These are phyloP conservation scores for Linnemannia schmuckeri DNA, from an alignment of 192 early-diverging fungal species.

Conservation along the genomic window DNA sequence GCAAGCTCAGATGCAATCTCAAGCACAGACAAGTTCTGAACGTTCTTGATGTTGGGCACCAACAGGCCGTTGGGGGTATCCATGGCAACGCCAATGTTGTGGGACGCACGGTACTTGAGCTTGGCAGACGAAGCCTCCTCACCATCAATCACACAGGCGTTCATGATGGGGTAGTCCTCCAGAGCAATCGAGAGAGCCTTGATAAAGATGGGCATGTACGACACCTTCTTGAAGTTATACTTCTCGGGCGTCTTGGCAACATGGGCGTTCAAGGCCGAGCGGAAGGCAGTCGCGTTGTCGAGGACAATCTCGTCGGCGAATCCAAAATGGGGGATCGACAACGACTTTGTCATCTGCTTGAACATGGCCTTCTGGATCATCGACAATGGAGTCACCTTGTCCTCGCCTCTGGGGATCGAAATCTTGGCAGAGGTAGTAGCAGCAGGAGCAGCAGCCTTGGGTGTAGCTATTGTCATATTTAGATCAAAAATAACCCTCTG, in stretches of 20 bases:
- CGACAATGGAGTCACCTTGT: slow-evolving; percentile 76
- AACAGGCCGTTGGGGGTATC: slow-evolving; percentile 95
- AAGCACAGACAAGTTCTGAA: slow-evolving; percentile 86
- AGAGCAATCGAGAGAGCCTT: slow-evolving; percentile 90
- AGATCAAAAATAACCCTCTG: neutral
- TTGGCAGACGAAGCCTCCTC: slow-evolving; percentile 62
- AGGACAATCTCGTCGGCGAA: slow-evolving; percentile 92
- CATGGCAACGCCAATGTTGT: slow-evolving; percentile 98
- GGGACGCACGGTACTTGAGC: slow-evolving; percentile 80
- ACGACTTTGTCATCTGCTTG: slow-evolving; percentile 93
- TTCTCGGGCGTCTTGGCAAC: slow-evolving; percentile 63
- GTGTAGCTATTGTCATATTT: slow-evolving; percentile 18
- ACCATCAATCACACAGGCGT: slow-evolving; percentile 72
- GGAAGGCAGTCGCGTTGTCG: slow-evolving; percentile 74
- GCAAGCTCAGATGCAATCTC: slow-evolving; percentile 91
- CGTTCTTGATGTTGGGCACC: slow-evolving; percentile 96
- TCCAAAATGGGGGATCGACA: slow-evolving; percentile 94
- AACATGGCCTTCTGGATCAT: slow-evolving; percentile 97
- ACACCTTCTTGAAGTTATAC: slow-evolving; percentile 78
- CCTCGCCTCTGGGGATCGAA: slow-evolving; percentile 58
- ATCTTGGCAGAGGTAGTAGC: slow-evolving; percentile 35
- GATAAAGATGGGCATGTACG: slow-evolving; percentile 96
- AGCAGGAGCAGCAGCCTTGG: slow-evolving; percentile 41
- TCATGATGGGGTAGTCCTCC: slow-evolving; percentile 87
- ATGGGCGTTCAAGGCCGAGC: slow-evolving; percentile 75